Base-by-base conservation (phyloP, 2,329 filamentous ascomycete species). In the Orbilia brochopaga region DNA sequence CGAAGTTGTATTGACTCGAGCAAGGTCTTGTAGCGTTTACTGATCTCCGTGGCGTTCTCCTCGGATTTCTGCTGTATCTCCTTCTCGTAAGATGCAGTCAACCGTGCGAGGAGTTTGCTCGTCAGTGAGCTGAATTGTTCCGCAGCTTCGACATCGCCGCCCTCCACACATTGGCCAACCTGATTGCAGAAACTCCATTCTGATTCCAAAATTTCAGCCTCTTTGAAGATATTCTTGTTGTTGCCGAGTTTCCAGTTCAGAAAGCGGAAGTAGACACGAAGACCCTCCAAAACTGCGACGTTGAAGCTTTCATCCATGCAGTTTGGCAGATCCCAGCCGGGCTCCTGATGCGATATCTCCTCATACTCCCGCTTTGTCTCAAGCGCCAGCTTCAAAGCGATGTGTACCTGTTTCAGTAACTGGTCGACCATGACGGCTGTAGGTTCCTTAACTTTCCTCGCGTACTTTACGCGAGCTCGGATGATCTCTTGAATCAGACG, bases 211-310 rank as follows among this genome's bases (percentile, higher is more conserved):
- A 99, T 89, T 82, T 99, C 94, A 5, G 94, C 94, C 79, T 99
- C 94, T 78, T 97, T 97, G 85, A 99, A 99, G 0, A 92, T 97
- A 81, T 97, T 99, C 79, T 97, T 97, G 82, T 97, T 97, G 63
- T 92, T 91, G 76, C 90, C 92, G 59, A 99, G 83, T 80, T 97
- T 97, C 91, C 92, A 97, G 78, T 97, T 97, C 50, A 99, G 83
- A 85, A 99, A 92, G 79, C 93, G 94, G 84, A 99, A 99, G 80
- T 99, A 99, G 79, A 96, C 97, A 79, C 93, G 95, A 76, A 99
- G 83, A 0, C 93, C 92, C 77, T 97, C 93, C 48, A 99, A 81
- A 8, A 97, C 91, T 17, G 95, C 91, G 35, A 88, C 85, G 78
- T 97, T 94, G 77, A 97, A 99, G 46, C 91, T 91, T 78, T 99